Evolutionary conservation across 495 filamentous ascomycete species (phyloP).

Genomic region (Podospora pseudocomata): DNA sequence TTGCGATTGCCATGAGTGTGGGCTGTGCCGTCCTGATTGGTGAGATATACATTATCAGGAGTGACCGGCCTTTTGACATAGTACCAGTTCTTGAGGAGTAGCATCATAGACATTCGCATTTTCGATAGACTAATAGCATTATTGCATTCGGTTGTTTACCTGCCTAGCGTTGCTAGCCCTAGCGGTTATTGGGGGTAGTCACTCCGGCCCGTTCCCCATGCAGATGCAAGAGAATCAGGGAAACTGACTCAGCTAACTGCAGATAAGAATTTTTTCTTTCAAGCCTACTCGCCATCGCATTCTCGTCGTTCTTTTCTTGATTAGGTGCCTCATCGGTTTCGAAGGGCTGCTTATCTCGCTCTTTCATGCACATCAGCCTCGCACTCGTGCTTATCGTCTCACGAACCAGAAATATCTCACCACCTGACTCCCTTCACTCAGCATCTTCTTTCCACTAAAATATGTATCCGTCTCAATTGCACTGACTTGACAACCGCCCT

Average conservation of each 20-base stretch:
- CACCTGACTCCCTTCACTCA: background rate
- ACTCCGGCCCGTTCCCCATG: background rate
- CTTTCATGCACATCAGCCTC: background rate
- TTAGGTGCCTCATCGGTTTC: background rate
- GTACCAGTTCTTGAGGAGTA: background rate
- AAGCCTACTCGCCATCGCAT: background rate
- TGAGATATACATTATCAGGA: constrained; percentile 52
- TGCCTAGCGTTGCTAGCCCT: too few relatives aligned
- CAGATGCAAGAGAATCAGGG: background rate
- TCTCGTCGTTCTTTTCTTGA: background rate
- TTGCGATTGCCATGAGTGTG: constrained; percentile 61
- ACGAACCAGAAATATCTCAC: background rate
- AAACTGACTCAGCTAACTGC: background rate
- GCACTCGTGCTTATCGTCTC: background rate
- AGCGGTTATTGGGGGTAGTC: too few relatives aligned
- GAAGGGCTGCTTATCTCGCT: background rate
- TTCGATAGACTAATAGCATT: background rate
- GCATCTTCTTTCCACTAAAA: background rate
- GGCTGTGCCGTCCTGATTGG: constrained; percentile 56
- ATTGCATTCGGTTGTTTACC: too few relatives aligned
- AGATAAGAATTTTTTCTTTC: background rate
- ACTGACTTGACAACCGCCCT: background rate
- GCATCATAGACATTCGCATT: background rate
- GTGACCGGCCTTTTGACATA: constrained; percentile 1
- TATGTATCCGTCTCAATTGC: background rate